Evolutionary conservation across 2,329 filamentous ascomycete species (phyloP).

Genomic region (Aspergillus sp.): DNA sequence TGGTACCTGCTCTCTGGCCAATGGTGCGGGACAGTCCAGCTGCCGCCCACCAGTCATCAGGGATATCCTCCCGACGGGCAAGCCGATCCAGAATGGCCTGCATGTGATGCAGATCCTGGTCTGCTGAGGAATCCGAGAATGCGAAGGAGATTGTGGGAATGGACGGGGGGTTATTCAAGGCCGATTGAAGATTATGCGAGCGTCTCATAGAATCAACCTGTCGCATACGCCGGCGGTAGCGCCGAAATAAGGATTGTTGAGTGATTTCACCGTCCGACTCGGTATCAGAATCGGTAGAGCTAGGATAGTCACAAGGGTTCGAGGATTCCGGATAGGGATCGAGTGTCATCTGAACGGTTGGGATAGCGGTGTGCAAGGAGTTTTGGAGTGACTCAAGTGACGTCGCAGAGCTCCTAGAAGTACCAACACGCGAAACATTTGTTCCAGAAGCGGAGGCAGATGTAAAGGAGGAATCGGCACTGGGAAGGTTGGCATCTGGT

Average conservation of each 20-base stretch:
- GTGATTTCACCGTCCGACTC: constrained; percentile 36
- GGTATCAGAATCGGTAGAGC: constrained; percentile 40
- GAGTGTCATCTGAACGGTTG: constrained; percentile 34
- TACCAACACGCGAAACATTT: constrained; percentile 30
- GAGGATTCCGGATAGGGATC: constrained; percentile 42
- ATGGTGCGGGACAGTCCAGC: constrained; percentile 67
- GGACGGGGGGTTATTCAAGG: constrained; percentile 40
- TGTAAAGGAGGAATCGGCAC: constrained; percentile 79
- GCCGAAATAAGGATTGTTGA: constrained; percentile 25
- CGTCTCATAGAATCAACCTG: constrained; percentile 29
- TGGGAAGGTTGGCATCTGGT: constrained; percentile 80
- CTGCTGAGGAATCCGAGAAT: constrained; percentile 34
- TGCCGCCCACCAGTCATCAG: constrained; percentile 80
- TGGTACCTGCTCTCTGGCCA: constrained; percentile 33
- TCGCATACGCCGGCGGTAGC: constrained; percentile 25
- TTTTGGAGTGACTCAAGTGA: constrained; percentile 50
- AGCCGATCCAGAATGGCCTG: constrained; percentile 73
- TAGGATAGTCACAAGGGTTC: constrained; percentile 44
- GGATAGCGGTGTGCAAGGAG: constrained; percentile 26
- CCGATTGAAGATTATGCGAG: constrained; percentile 33
- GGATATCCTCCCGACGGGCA: constrained; percentile 72
- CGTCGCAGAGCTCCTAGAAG: constrained; percentile 42
- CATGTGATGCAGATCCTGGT: constrained; percentile 63
- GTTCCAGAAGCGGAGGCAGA: constrained; percentile 52
- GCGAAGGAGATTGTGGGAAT: constrained; percentile 39